phyloP scores from a whole-genome alignment of 2,329 filamentous ascomycete species.

The Clonostachys rhizophaga region DNA sequence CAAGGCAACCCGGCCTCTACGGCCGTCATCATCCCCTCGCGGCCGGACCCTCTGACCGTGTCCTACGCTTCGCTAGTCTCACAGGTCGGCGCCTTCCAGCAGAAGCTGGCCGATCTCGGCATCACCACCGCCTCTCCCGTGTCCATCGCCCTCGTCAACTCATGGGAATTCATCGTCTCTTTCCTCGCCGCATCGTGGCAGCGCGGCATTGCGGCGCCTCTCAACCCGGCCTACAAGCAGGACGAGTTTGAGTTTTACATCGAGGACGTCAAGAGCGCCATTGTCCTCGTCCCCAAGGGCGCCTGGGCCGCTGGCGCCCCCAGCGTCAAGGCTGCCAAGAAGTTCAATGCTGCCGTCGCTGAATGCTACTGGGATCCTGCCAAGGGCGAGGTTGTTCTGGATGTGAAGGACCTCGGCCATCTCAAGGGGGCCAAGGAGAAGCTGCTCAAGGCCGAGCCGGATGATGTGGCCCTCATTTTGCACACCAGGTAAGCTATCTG shows the following conservation, averaged over 20 bases:
- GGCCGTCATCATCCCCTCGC: conserved; percentile 71
- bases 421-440: conserved; percentile 41
- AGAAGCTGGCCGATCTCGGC: conserved; percentile 71
- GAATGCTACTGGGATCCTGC: conserved; percentile 76
- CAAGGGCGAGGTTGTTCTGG: conserved; percentile 63
- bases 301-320: conserved; percentile 62
- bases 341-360: conserved; percentile 78
- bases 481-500: conserved; percentile 56
- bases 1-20: conserved; percentile 35
- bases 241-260: conserved; percentile 92
- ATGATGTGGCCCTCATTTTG: conserved; percentile 76
- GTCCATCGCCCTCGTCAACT: conserved; percentile 80
- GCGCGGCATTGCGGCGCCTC: conserved; percentile 76
- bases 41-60: conserved; percentile 56
- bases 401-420: conserved; percentile 73
- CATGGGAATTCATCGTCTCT: conserved; percentile 82
- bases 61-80: conserved; percentile 63
- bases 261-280: conserved; percentile 74
- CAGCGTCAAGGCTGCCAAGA: conserved; percentile 71
- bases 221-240: conserved; percentile 86
- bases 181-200: conserved; percentile 87
- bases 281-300: conserved; percentile 72
- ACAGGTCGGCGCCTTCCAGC: conserved; percentile 69
- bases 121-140: conserved; percentile 66
- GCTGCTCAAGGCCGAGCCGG: conserved; percentile 51